Percentiles rank a stretch among this genome's conserved stretches.
Evolutionary conservation across 129 eudicot genomes (phyloP).

Genomic region (Dittrichia graveolens): DNA sequence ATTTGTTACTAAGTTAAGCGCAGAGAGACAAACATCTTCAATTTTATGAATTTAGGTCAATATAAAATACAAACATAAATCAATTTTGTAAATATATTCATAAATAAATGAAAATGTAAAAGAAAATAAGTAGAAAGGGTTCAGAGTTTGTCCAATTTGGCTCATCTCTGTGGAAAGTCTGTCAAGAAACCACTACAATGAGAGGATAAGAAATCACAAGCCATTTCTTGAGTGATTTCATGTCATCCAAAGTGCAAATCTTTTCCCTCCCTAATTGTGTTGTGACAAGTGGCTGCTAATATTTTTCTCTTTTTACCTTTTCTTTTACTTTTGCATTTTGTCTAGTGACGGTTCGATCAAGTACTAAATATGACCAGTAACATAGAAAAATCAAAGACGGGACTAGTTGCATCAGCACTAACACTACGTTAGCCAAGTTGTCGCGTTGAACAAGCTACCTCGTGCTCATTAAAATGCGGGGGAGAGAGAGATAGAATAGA

Average conservation of each 20-base stretch:
- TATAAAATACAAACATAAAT: too few species aligned
- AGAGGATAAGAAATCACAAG: slow-evolving; percentile 25
- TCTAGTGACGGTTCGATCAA: too few species aligned
- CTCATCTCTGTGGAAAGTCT: slow-evolving; percentile 38
- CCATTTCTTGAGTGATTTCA: slow-evolving; percentile 41
- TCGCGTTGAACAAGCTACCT: too few species aligned
- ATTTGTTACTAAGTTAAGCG: too few species aligned
- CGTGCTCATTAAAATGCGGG: not conserved
- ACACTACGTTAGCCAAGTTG: too few species aligned
- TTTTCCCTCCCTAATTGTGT: slow-evolving; percentile 1
- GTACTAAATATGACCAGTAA: too few species aligned
- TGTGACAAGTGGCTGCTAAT: slow-evolving; percentile 16
- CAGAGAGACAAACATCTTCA: too few species aligned
- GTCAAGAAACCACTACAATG: slow-evolving; percentile 37
- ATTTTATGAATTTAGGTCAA: too few species aligned
- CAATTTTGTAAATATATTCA: too few species aligned
- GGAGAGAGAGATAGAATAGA: not conserved
- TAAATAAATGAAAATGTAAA: not conserved
- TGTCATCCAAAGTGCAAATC: slow-evolving; percentile 27
- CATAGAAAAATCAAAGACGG: too few species aligned
- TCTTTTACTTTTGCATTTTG: too few species aligned
- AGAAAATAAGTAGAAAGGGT: slow-evolving; percentile 25
- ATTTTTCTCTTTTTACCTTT: not conserved
- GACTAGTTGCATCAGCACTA: too few species aligned
- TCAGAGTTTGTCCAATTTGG: slow-evolving; percentile 24